Base-by-base conservation (phyloP, 2,329 filamentous ascomycete genomes). In the Neofusicoccum kwambonambiense region DNA sequence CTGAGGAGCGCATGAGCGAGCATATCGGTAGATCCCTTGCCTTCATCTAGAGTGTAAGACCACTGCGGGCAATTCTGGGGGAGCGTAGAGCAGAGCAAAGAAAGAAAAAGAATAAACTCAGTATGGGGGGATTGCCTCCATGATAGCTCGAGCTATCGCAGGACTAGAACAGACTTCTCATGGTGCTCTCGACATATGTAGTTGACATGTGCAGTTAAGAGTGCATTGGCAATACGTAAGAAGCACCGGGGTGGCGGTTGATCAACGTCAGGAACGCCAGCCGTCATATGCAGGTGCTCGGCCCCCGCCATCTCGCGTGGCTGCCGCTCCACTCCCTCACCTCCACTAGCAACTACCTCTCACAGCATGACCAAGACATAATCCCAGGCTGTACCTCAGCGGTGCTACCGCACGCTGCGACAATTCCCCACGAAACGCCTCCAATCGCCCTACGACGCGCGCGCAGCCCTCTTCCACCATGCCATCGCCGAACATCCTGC, bases 401-500 rank as follows among this genome's bases (percentile, higher is more conserved):
- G 56, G 56, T 47, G 17, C 56, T 45, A 15, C 11, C 42, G 42
- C 31, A 60, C 42, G 22, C 27, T 15, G 42, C 31, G 12, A 60
- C 41, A 19, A 60, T 22, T 34, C 27, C 41, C 42, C 22, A 44
- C 17, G 27, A 45, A 27, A 47, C 9, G 8, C 27, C 9, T 11
- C 15, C 19, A 7, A 34, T 35, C 42, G 42, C 31, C 22, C 22
- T 22, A 15, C 54, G 12, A 13, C 31, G 42, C 8, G 31, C 17
- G 22, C 56, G n/a, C 19, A 2, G 2, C 49, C 12, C 22, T 7
- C 49, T 4, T 37, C 17, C 62, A 56, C n/a, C 4, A 65, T 65
- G 64, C 42, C 64, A 27, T 39, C 44, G 34, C 58, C 64, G 13
- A 56, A 57, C 57, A 62, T 62, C 41, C 60, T 66, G 9, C 68